phyloP scores from a whole-genome alignment of 352 stramenopile species.

The Phytophthora megakarya region DNA sequence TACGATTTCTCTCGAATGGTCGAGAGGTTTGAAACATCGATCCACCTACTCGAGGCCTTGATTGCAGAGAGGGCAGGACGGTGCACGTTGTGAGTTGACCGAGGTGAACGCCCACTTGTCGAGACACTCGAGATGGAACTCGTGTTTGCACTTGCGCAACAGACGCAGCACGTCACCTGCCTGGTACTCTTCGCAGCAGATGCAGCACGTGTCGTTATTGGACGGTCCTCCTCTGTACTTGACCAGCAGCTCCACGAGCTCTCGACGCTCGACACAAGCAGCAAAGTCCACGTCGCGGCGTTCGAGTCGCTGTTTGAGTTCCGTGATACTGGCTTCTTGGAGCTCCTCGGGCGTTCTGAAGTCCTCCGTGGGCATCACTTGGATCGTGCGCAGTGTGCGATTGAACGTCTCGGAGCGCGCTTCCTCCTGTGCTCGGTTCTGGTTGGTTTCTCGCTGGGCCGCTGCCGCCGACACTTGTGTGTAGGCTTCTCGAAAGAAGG shows the following conservation, averaged over 20 bases:
- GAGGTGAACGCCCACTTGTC: constrained; percentile 89
- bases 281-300: constrained; percentile 66
- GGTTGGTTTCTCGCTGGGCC: constrained; percentile 41
- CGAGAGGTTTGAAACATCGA: neutral
- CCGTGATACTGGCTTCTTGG: constrained; percentile 51
- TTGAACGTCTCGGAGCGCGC: constrained; percentile 67
- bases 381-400: constrained; percentile 75
- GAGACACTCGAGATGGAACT: constrained; percentile 89
- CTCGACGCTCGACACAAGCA: constrained; percentile 67
- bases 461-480: constrained; percentile 43
- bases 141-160: constrained; percentile 84
- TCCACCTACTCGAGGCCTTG: constrained; percentile 65
- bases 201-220: constrained; percentile 89
- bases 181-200: constrained; percentile 88
- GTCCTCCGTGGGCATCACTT: constrained; percentile 83
- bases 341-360: constrained; percentile 70
- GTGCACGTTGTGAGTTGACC: constrained; percentile 65
- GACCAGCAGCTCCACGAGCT: constrained; percentile 74
- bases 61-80: constrained; percentile 85
- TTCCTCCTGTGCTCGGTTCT: constrained; percentile 40
- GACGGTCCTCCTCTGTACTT: constrained; percentile 76
- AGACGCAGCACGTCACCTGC: constrained; percentile 77
- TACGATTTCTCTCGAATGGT: constrained; percentile 6
- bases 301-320: constrained; percentile 78
- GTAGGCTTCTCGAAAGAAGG: constrained; percentile 64